Evolutionary conservation across 768 basidiomycete species (phyloP).

Genomic region (Leccinum fibrillosum): DNA sequence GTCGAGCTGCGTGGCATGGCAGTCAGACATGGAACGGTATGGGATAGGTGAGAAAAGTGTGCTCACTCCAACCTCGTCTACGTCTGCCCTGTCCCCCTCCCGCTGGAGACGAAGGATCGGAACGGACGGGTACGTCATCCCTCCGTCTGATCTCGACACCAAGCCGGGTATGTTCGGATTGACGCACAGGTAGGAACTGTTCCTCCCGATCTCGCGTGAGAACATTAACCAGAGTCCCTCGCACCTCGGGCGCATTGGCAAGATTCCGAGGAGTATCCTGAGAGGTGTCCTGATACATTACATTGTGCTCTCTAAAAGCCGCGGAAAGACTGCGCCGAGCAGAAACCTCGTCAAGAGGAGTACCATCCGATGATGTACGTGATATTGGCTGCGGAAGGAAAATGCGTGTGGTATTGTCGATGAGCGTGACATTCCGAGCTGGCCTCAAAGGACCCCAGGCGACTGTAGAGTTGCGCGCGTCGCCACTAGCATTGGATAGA

Average conservation of each 20-base stretch:
- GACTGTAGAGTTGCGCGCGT: conserved; percentile 6
- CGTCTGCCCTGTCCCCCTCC: conserved; percentile 24
- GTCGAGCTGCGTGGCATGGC: conserved; percentile 25
- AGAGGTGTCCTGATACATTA: conserved; percentile 13
- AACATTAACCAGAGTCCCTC: conserved; percentile 21
- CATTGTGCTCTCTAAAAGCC: conserved; percentile 20
- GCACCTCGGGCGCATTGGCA: conserved; percentile 22
- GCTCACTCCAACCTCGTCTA: conserved; percentile 34
- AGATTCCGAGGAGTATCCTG: conserved; percentile 21
- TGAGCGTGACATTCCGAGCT: conserved; percentile 14
- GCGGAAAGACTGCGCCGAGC: conserved; percentile 21
- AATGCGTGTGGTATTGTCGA: conserved; percentile 18
- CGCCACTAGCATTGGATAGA: neutral
- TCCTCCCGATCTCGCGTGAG: conserved; percentile 26
- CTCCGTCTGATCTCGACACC: conserved; percentile 9
- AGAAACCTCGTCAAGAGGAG: conserved; percentile 17
- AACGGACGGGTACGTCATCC: conserved; percentile 6
- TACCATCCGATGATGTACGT: conserved; percentile 23
- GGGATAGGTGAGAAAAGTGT: neutral
- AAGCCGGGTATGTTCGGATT: conserved; percentile 4
- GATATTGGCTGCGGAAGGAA: conserved; percentile 21
- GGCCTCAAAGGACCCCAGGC: conserved; percentile 16
- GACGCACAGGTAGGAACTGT: conserved; percentile 3
- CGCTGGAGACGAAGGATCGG: conserved; percentile 8
- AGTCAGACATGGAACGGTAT: conserved; percentile 6